Conservation (phyloP, 768 basidiomycete species). For the Suillus weaverae region DNA sequence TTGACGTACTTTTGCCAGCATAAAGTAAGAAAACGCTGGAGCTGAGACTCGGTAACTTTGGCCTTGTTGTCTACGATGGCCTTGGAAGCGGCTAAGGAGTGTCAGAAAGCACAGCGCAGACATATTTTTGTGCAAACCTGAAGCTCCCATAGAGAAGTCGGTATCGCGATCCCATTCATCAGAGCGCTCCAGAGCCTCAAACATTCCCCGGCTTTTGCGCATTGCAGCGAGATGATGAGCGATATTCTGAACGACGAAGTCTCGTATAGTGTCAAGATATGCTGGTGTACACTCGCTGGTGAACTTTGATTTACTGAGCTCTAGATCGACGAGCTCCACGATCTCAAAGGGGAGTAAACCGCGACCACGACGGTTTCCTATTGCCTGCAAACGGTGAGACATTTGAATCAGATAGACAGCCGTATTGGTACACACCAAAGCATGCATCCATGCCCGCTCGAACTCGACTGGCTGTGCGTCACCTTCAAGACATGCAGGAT, state of each 20-base stretch:
- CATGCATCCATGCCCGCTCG: slow-evolving; percentile 83
- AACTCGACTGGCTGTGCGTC: slow-evolving; percentile 94
- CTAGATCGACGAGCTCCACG: slow-evolving; percentile 63
- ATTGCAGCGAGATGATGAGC: slow-evolving; percentile 64
- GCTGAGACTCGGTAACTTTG: slow-evolving; percentile 83
- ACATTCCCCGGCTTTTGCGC: slow-evolving; percentile 77
- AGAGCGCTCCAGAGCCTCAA: slow-evolving; percentile 71
- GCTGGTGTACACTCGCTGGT: slow-evolving; percentile 68
- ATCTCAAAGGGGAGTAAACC: slow-evolving; percentile 88
- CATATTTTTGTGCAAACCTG: slow-evolving; percentile 45
- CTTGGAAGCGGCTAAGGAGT: slow-evolving; percentile 56
- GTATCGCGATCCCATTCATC: slow-evolving; percentile 78
- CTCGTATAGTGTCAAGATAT: slow-evolving; percentile 66
- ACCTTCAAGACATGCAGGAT: slow-evolving; percentile 94
- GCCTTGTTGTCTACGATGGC: slow-evolving; percentile 84
- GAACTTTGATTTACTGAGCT: slow-evolving; percentile 59
- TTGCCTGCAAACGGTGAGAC: slow-evolving; percentile 47
- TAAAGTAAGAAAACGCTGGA: slow-evolving; percentile 77
- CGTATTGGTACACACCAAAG: slow-evolving; percentile 50
- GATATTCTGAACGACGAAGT: slow-evolving; percentile 70
- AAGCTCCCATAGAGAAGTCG: slow-evolving; percentile 74
- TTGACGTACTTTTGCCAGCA: slow-evolving; percentile 92
- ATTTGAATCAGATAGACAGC: slow-evolving; percentile 7
- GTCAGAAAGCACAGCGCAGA: slow-evolving; percentile 7
- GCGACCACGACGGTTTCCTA: slow-evolving; percentile 56